Conservation (phyloP, 1,284 basidiomycete species). For the Ceratobasidium sp. region DNA sequence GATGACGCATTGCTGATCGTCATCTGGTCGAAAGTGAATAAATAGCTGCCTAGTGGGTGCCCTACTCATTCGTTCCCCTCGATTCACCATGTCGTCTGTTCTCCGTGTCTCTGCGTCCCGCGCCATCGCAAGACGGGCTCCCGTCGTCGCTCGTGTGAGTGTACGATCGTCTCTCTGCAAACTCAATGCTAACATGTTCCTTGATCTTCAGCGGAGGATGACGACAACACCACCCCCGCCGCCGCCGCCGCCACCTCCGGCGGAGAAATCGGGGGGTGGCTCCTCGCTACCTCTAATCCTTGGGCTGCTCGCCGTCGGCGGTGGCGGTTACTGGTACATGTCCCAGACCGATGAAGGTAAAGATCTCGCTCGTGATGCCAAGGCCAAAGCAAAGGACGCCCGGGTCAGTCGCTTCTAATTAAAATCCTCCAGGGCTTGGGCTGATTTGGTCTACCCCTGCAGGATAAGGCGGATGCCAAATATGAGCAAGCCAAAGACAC, state of each 20-base stretch:
- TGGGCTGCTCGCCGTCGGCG: constrained; percentile 40
- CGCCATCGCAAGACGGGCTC: constrained; percentile 8
- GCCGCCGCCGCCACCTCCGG: background rate
- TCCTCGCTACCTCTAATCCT: constrained; percentile 42
- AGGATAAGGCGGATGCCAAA: constrained; percentile 40
- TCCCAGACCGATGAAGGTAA: constrained; percentile 43
- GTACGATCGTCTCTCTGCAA: background rate
- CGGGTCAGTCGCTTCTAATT: constrained; percentile 33
- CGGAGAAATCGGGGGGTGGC: constrained; percentile 35
- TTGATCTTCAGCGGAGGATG: constrained; percentile 28
- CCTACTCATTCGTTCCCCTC: constrained; percentile 1
- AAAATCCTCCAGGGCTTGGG: background rate
- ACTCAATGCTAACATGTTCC: background rate
- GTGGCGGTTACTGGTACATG: constrained; percentile 44
- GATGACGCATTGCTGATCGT: constrained; percentile 36
- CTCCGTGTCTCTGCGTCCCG: constrained; percentile 32
- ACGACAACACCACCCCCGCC: constrained; percentile 29
- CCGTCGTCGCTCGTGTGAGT: constrained; percentile 23
- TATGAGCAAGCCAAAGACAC: constrained; percentile 29
- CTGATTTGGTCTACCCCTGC: background rate
- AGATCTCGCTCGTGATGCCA: constrained; percentile 39
- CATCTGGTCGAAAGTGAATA: constrained; percentile 26
- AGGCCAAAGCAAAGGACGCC: constrained; percentile 33
- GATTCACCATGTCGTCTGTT: constrained; percentile 19
- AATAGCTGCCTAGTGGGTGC: background rate